Conservation (phyloP, 768 basidiomycete species). For the Nevesoporus exiguus region DNA sequence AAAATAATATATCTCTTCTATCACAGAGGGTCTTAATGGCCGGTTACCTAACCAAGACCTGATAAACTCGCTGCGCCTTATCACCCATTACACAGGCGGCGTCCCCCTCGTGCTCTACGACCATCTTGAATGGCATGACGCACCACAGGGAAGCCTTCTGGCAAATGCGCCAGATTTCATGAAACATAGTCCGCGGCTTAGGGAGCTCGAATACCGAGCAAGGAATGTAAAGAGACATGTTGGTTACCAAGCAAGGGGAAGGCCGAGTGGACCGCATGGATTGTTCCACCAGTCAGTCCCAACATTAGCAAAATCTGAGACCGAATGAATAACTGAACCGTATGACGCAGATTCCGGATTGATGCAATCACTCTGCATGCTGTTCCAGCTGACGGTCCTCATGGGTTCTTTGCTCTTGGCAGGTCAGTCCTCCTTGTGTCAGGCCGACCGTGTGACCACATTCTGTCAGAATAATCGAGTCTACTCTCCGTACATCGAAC, state of each 20-base stretch:
- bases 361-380: constrained; percentile 92
- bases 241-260: constrained; percentile 72
- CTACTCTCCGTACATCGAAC: constrained; percentile 83
- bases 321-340: not conserved
- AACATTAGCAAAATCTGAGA: not conserved
- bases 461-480: constrained; percentile 68
- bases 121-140: constrained; percentile 52
- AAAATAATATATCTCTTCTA: not conserved
- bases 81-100: constrained; percentile 68
- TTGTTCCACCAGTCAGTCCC: constrained; percentile 75
- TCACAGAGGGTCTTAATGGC: constrained; percentile 88
- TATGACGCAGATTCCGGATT: constrained; percentile 71
- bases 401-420: constrained; percentile 93
- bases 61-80: constrained; percentile 73
- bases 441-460: not conserved
- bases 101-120: constrained; percentile 83
- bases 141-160: constrained; percentile 32
- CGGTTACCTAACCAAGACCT: constrained; percentile 95
- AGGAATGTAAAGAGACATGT: constrained; percentile 70
- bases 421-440: constrained; percentile 46
- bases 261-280: constrained; percentile 85
- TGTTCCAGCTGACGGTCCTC: constrained; percentile 83
- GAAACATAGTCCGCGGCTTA: constrained; percentile 41
- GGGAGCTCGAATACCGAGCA: constrained; percentile 54
- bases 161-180: constrained; percentile 47